Percentiles rank a stretch among this genome's conserved stretches.
These are phyloP conservation scores for Diplocarpon mali DNA, from an alignment of 2,329 filamentous ascomycete genomes.

Conservation along the genomic window DNA sequence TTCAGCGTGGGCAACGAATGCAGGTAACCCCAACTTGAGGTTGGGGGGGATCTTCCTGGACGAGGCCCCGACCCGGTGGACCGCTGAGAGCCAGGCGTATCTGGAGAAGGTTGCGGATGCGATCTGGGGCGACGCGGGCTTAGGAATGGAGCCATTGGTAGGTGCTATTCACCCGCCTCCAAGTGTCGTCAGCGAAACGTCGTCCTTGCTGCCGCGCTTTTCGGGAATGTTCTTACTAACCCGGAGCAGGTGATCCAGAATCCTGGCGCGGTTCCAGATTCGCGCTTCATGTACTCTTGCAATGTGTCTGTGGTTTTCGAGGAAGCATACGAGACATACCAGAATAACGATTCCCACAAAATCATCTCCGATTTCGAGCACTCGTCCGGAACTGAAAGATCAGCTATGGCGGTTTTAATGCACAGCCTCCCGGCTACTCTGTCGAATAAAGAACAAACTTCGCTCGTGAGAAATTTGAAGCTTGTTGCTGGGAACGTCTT, in stretches of 20 bases:
- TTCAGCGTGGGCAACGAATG: conserved; percentile 31
- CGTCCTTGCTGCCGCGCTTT: not conserved
- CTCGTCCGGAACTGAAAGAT: conserved; percentile 23
- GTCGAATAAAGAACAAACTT: conserved; percentile 17
- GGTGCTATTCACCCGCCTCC: conserved; percentile 10
- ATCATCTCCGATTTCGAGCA: conserved; percentile 24
- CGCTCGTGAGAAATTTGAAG: conserved; percentile 28
- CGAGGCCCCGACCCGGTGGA: conserved; percentile 32
- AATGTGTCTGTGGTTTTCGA: conserved; percentile 34
- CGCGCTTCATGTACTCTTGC: conserved; percentile 29
- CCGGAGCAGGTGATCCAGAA: conserved; percentile 31
- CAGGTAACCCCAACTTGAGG: conserved; percentile 29
- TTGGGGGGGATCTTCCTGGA: conserved; percentile 37
- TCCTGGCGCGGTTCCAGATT: conserved; percentile 32
- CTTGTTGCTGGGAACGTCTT: conserved; percentile 30
- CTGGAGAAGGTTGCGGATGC: conserved; percentile 27
- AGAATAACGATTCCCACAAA: conserved; percentile 26
- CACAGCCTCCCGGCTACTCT: conserved; percentile 29
- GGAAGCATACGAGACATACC: conserved; percentile 30
- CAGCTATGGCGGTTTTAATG: conserved; percentile 28
- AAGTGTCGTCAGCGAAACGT: not conserved
- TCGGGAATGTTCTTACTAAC: not conserved
- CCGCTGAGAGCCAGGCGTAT: conserved; percentile 25
- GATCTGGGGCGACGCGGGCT: conserved; percentile 25
- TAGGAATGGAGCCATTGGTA: conserved; percentile 30